A percentile compares a stretch with the other conserved stretches of the same genome.
phyloP scores from a whole-genome alignment of 129 eudicot species.

The Scalesia atractyloides region DNA sequence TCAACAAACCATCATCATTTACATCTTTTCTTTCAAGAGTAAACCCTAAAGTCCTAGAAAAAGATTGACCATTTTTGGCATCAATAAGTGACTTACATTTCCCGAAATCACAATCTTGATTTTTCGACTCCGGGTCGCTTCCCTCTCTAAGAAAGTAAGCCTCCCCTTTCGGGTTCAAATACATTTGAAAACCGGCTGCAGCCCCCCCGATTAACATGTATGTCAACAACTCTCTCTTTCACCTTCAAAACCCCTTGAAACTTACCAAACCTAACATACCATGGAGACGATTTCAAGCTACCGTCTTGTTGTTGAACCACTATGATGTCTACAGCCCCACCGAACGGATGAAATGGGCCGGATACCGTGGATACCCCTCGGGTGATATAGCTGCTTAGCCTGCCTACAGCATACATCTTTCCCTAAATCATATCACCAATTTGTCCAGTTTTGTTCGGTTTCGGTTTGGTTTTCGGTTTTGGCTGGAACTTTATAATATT shows the following conservation, averaged over 20 bases:
- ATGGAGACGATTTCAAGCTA: slow-evolving; percentile 81
- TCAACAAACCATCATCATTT: slow-evolving; percentile 24
- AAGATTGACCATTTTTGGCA: slow-evolving; percentile 40
- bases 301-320: slow-evolving; percentile 93
- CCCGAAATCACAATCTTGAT: slow-evolving; percentile 44
- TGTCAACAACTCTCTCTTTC: slow-evolving; percentile 65
- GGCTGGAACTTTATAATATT: no score
- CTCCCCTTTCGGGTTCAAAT: slow-evolving; percentile 77
- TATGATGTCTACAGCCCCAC: slow-evolving; percentile 90
- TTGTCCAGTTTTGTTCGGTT: background rate
- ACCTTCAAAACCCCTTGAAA: slow-evolving; percentile 94
- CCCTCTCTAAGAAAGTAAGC: slow-evolving; percentile 75
- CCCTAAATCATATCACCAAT: slow-evolving; percentile 26
- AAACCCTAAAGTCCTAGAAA: slow-evolving; percentile 63
- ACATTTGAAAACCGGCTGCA: slow-evolving; percentile 80
- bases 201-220: slow-evolving; percentile 85
- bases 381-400: slow-evolving; percentile 75
- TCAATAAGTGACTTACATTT: slow-evolving; percentile 39
- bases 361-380: slow-evolving; percentile 78
- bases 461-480: no score
- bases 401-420: slow-evolving; percentile 79
- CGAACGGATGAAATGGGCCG: slow-evolving; percentile 88
- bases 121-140: slow-evolving; percentile 49
- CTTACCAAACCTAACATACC: slow-evolving; percentile 96
- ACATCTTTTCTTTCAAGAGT: slow-evolving; percentile 54